Percentiles rank a stretch among this genome's conserved stretches.
These are phyloP conservation scores for Globisporangium carolinianum DNA, from an alignment of 352 stramenopile genomes.

Conservation along the genomic window DNA sequence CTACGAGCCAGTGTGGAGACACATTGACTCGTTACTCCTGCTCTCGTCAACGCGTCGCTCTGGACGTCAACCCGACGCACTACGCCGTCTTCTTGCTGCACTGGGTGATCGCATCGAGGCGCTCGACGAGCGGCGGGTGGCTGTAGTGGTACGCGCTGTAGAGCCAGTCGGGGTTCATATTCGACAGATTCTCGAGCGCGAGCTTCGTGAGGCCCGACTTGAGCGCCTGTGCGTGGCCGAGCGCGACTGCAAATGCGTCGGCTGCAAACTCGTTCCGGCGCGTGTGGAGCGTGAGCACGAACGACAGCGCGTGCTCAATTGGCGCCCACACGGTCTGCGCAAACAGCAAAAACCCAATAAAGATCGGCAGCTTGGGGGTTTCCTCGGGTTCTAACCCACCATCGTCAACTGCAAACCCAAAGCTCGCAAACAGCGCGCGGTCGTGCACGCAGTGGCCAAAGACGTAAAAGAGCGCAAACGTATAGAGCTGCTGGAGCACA, in stretches of 20 bases:
- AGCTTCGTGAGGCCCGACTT: conserved; percentile 96
- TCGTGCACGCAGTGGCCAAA: conserved; percentile 82
- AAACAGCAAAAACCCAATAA: conserved; percentile 84
- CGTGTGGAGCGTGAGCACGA: conserved; percentile 73
- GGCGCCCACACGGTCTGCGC: conserved; percentile 76
- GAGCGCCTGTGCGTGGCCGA: conserved; percentile 88
- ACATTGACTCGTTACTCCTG: no score
- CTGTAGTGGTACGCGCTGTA: conserved; percentile 97
- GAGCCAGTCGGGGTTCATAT: conserved; percentile 93
- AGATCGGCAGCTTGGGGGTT: conserved; percentile 26
- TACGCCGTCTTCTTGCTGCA: conserved; percentile 59
- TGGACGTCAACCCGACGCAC: no score
- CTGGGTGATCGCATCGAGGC: conserved; percentile 88
- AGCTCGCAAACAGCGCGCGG: conserved; percentile 62
- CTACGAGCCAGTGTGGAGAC: no score
- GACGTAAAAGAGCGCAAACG: conserved; percentile 66
- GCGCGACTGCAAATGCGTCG: conserved; percentile 91
- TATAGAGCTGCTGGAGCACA: conserved; percentile 89
- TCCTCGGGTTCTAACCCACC: no score
- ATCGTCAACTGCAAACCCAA: conserved; percentile 44
- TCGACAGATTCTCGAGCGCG: conserved; percentile 94
- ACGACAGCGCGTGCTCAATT: conserved; percentile 70
- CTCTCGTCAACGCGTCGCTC: no score
- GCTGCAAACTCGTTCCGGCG: conserved; percentile 83
- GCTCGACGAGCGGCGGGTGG: conserved; percentile 95